Evolutionary conservation across 148 eudicot genomes (phyloP).

Genomic region (Rhododendron ferrugineum): DNA sequence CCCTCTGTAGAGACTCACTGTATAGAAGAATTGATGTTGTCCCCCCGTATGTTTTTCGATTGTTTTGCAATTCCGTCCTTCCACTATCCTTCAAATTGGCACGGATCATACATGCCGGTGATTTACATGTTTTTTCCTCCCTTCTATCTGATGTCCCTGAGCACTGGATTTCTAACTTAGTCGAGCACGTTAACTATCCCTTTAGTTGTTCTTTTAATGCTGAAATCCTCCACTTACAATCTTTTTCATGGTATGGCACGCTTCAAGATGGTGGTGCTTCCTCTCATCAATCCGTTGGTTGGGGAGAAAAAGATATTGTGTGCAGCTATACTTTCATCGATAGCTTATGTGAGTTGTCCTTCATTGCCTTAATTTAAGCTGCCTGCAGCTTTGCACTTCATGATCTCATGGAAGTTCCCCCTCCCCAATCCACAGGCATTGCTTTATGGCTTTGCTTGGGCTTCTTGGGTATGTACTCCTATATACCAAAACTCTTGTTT

Average conservation of each 20-base stretch:
- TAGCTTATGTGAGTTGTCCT: constrained; percentile 63
- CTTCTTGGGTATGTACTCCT: constrained; percentile 65
- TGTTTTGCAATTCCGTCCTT: background rate
- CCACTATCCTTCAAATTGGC: background rate
- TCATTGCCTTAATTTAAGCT: background rate
- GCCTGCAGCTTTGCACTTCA: background rate
- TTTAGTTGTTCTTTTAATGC: background rate
- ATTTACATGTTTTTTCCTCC: background rate
- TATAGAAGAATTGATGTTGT: too few relatives aligned
- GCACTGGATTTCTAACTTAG: background rate
- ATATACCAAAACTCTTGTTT: background rate
- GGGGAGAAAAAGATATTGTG: constrained; percentile 76
- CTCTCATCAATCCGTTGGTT: constrained; percentile 71
- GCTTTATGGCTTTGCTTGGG: constrained; percentile 94
- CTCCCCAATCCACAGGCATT: constrained; percentile 47
- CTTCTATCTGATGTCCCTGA: too few relatives aligned
- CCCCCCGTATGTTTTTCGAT: too few relatives aligned
- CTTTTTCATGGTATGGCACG: constrained; percentile 6
- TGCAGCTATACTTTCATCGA: constrained; percentile 58
- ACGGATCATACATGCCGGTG: background rate
- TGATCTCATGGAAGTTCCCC: background rate
- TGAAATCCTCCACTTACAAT: background rate
- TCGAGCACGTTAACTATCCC: background rate
- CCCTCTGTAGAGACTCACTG: too few relatives aligned
- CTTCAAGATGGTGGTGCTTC: constrained; percentile 63